Evolutionary conservation across 495 filamentous ascomycete species (phyloP).

Genomic region (Lophiostoma macrostomum): DNA sequence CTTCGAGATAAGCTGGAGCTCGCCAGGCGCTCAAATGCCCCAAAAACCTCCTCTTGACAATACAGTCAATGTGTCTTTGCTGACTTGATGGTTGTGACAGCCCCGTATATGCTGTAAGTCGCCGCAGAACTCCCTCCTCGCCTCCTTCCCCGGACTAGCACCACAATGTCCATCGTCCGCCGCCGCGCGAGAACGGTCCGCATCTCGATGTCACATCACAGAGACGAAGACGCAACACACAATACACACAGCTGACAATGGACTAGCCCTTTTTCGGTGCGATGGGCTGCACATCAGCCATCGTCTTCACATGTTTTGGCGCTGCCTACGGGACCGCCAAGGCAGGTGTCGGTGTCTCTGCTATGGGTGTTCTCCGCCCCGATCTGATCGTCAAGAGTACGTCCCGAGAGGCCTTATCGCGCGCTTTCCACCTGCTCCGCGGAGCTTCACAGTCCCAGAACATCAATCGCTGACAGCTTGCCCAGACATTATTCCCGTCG

Average conservation of each 20-base stretch:
- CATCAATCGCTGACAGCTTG: slow-evolving; percentile 21
- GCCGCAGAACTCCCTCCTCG: slow-evolving; percentile 21
- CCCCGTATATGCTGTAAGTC: slow-evolving; percentile 98
- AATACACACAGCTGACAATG: slow-evolving; percentile 19
- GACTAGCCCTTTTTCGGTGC: slow-evolving; percentile 96
- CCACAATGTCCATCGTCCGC: background rate
- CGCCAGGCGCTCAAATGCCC: background rate
- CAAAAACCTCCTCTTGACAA: background rate
- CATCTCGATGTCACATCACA: no score
- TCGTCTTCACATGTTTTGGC: slow-evolving; percentile 98
- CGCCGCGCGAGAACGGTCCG: no score
- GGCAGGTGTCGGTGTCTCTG: slow-evolving; percentile 96
- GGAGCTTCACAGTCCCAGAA: no score
- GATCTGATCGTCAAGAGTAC: slow-evolving; percentile 99
- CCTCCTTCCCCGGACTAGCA: slow-evolving; percentile 12
- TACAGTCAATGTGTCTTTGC: slow-evolving; percentile 27
- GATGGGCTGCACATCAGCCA: slow-evolving; percentile 97
- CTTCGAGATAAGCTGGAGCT: slow-evolving; percentile 35
- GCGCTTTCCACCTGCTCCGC: background rate
- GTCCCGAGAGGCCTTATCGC: slow-evolving; percentile 37
- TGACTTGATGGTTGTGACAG: slow-evolving; percentile 53
- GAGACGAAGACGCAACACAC: no score
- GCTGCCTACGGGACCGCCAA: slow-evolving; percentile 99
- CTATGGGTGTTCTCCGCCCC: slow-evolving; percentile 95
- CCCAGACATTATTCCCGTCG: slow-evolving; percentile 95